These are phyloP conservation scores for Cynanchum wilfordii DNA, from an alignment of 257 asterid genomes.

Conservation along the genomic window DNA sequence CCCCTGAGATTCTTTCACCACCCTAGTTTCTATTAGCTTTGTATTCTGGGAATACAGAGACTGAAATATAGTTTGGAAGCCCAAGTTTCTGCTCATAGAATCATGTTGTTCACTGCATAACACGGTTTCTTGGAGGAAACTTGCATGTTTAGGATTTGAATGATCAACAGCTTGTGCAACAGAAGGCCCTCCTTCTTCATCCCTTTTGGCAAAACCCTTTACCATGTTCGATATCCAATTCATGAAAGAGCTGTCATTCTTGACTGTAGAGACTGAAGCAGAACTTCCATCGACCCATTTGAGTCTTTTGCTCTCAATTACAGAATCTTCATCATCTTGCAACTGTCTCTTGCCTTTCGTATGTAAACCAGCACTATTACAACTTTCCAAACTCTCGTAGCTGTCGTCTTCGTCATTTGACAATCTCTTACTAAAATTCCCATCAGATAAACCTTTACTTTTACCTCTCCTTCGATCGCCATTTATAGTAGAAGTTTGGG, in stretches of 20 bases:
- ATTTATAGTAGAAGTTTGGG: slow-evolving; percentile 28
- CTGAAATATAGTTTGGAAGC: slow-evolving; percentile 47
- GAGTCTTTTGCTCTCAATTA: slow-evolving; percentile 44
- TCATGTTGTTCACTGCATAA: slow-evolving; percentile 21
- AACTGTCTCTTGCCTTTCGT: slow-evolving; percentile 34
- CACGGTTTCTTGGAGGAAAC: slow-evolving; percentile 22
- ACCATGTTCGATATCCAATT: slow-evolving; percentile 77
- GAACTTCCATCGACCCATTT: slow-evolving; percentile 30
- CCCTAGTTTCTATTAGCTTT: slow-evolving; percentile 21
- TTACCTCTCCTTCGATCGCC: slow-evolving; percentile 40
- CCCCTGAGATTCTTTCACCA: slow-evolving; percentile 22
- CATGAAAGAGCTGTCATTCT: slow-evolving; percentile 52
- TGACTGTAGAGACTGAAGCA: slow-evolving; percentile 25
- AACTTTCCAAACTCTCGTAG: slow-evolving; percentile 59
- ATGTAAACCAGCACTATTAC: slow-evolving; percentile 46
- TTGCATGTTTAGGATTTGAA: slow-evolving; percentile 20
- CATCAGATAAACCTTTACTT: slow-evolving; percentile 41
- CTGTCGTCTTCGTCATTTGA: slow-evolving; percentile 27
- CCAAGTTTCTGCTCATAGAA: slow-evolving; percentile 24
- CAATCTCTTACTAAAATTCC: slow-evolving; percentile 23
- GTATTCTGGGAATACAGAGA: slow-evolving; percentile 36
- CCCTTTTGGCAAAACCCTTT: slow-evolving; percentile 44
- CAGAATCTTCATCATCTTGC: slow-evolving; percentile 19
- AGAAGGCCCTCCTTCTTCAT: slow-evolving; percentile 25
- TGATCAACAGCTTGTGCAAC: slow-evolving; percentile 22